Evolutionary conservation across 129 eudicot genomes (phyloP), one percentile per base, ranked within the genome.

Genomic region (Centaurea solstitialis): DNA sequence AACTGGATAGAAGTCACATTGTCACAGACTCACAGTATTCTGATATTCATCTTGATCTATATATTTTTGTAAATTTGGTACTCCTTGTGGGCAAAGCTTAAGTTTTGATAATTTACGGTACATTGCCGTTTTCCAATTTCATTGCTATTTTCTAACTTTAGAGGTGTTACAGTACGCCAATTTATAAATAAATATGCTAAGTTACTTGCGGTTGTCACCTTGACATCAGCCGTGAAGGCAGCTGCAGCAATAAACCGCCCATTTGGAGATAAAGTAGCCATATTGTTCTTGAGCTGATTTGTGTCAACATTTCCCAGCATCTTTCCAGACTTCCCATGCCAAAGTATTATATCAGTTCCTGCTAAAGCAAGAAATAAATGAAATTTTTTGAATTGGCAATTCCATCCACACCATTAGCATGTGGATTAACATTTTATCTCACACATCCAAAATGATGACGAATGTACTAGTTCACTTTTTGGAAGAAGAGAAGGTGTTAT

Each of bases 241-340:
- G 99, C 99, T 62, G 99, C 99, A 77, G 99, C 99, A 77, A 95
- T 82, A 82, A 95, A 95, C 69, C 98, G 95, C 0, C 99, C 99
- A 77, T 95, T 85, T 57, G 95, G 99, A 82, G 99, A 95, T 80
- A 95, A 73, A 1, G 98, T 88, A 18, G 98, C 99, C 99, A 95
- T 95, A 35, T 87, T 93, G 88, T 95, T 95, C 81, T 89, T 93
- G 22, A 95, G 97, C 84, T 95, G 99, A 87, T 93, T 95, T 26
- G 99, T 92, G 83, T 95, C 99, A 73, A 91, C 92, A 83, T 82
- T 79, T 26, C 97, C 99, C 89, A 95, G 73, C 59, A 81, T 53
- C 85, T 91, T 95, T 80, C 99, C 99, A 68, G 92, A 88, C 79
- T 87, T 91, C 23, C 95, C 99, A 89, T 92, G 98, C 94, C 97